Percentiles rank a stretch among this genome's conserved stretches.
These are phyloP conservation scores for Sambucus nigra DNA, from an alignment of 129 eudicot genomes.

Conservation along the genomic window DNA sequence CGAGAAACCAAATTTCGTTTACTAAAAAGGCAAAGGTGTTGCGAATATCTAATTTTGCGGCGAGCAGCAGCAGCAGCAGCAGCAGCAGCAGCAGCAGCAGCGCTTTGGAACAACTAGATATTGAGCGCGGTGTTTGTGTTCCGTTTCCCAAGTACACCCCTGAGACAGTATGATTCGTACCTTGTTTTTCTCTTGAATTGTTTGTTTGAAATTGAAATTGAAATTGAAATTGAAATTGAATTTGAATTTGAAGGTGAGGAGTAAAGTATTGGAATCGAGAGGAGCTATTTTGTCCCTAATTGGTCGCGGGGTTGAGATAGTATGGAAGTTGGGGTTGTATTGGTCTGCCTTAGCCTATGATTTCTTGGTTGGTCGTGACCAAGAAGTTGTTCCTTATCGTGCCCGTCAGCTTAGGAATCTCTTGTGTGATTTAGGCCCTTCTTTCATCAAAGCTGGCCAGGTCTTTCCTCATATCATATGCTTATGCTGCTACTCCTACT, in stretches of 20 bases:
- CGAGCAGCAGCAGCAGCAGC: background rate
- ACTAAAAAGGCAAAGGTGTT: background rate
- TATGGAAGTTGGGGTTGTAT: constrained; percentile 88
- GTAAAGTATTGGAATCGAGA: constrained; percentile 85
- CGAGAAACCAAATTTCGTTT: background rate
- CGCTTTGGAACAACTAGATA: constrained; percentile 87
- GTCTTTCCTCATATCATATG: constrained; percentile 18
- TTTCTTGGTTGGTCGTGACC: constrained; percentile 85
- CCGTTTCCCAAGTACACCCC: constrained; percentile 92
- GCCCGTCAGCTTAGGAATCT: constrained; percentile 90
- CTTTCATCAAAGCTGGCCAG: constrained; percentile 99
- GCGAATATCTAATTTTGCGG: background rate
- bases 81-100: constrained; percentile 19
- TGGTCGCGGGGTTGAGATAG: constrained; percentile 90
- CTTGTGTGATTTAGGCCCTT: constrained; percentile 84
- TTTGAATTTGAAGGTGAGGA: no score
- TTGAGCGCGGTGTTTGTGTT: constrained; percentile 95
- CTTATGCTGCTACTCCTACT: background rate
- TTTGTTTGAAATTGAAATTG: no score
- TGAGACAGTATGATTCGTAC: constrained; percentile 27
- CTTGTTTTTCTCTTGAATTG: background rate
- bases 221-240: no score
- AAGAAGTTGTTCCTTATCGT: constrained; percentile 97
- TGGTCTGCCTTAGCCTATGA: constrained; percentile 80
- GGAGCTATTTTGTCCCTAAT: constrained; percentile 70